Conservation (phyloP, 495 filamentous ascomycete genomes). For the Bacidia rubella region DNA sequence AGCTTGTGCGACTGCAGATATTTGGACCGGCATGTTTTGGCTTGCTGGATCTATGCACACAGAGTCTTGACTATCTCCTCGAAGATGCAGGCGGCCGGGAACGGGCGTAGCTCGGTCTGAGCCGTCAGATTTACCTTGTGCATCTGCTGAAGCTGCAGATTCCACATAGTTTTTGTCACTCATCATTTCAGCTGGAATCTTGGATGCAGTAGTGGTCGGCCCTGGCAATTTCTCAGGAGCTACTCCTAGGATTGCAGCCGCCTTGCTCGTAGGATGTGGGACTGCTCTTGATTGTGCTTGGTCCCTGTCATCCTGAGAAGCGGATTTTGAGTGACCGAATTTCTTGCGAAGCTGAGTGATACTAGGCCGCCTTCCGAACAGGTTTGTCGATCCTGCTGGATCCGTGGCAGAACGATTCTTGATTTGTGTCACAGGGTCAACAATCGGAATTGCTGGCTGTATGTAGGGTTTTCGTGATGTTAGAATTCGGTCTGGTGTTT, state of each 20-base stretch:
- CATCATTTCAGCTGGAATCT: background rate
- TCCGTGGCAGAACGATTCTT: conserved; percentile 18
- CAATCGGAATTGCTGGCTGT: conserved; percentile 15
- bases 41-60: background rate
- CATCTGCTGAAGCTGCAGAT: background rate
- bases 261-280: conserved; percentile 6
- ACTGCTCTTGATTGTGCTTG: background rate
- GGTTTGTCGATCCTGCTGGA: conserved; percentile 10
- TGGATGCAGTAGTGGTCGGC: conserved; percentile 7
- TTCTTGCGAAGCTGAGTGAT: conserved; percentile 16
- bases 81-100: conserved; percentile 14
- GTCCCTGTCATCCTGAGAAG: background rate
- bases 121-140: background rate
- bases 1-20: background rate
- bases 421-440: background rate
- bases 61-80: conserved; percentile 7
- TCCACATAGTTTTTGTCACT: background rate
- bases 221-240: conserved; percentile 5
- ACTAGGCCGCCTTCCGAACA: conserved; percentile 13
- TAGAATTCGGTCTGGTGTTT: conserved; percentile 3
- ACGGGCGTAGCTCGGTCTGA: conserved; percentile 11
- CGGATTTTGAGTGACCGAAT: conserved; percentile 15
- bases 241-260: conserved; percentile 11
- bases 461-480: conserved; percentile 10
- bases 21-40: background rate